These are phyloP conservation scores for Dispira parvispora DNA, from an alignment of 192 early-diverging fungal species.

Conservation along the genomic window DNA sequence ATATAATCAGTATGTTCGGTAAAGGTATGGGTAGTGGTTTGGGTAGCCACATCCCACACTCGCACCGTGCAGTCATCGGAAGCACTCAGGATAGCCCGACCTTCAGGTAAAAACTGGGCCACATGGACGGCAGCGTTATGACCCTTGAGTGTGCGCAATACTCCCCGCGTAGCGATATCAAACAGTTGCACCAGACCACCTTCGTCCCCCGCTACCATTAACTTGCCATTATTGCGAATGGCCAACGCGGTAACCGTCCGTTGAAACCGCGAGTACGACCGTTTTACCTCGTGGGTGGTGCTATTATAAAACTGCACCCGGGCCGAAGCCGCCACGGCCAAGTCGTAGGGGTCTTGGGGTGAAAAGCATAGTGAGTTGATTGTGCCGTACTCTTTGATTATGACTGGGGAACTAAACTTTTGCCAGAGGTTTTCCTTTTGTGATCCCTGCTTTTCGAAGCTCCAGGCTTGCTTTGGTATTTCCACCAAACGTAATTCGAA, in stretches of 20 bases:
- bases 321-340: constrained; percentile 78
- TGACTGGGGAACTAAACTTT: constrained; percentile 47
- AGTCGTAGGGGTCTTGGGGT: constrained; percentile 62
- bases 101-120: constrained; percentile 62
- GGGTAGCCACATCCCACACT: constrained; percentile 86
- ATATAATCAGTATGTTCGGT: constrained; percentile 85
- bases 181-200: constrained; percentile 74
- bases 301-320: constrained; percentile 84
- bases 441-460: neutral
- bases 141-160: constrained; percentile 45
- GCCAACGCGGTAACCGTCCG: constrained; percentile 68
- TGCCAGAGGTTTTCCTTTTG: neutral
- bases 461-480: neutral
- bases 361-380: constrained; percentile 72
- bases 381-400: constrained; percentile 76
- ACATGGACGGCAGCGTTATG: constrained; percentile 63
- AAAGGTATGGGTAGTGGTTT: constrained; percentile 48
- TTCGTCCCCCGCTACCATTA: constrained; percentile 86
- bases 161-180: constrained; percentile 43
- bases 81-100: constrained; percentile 65
- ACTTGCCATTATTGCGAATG: constrained; percentile 71
- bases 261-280: constrained; percentile 84
- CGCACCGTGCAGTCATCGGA: constrained; percentile 86
- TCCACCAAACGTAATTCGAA: neutral
- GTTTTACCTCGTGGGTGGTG: constrained; percentile 66